Conservation (phyloP, 345 rosid species). For the Acer yangbiense region DNA sequence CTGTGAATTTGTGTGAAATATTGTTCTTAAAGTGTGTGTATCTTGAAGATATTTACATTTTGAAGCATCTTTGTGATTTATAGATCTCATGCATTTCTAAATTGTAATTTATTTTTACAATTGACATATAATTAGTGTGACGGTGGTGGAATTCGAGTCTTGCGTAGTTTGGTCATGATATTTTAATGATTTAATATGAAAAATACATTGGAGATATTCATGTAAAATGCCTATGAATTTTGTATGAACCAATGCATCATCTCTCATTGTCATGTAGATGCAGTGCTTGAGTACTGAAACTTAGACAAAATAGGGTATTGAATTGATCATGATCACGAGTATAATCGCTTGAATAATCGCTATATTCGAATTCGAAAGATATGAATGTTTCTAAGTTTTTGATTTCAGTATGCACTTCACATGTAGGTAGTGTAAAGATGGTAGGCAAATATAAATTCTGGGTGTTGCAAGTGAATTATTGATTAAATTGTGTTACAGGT, state of each 20-base stretch:
- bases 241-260: background rate
- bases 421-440: no score
- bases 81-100: no score
- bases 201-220: background rate
- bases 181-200: background rate
- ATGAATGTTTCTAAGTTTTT: no score
- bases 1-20: background rate
- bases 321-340: background rate
- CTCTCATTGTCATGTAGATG: background rate
- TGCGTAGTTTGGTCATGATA: background rate
- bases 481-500: background rate
- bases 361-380: no score
- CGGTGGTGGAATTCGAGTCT: background rate
- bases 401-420: no score
- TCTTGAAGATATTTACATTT: background rate
- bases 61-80: background rate
- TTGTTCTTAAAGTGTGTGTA: background rate
- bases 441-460: no score
- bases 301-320: background rate
- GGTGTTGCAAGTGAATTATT: background rate
- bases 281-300: background rate
- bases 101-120: no score
- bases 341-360: background rate
- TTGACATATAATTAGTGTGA: background rate
- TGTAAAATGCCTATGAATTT: background rate